Base-by-base conservation (phyloP, 768 basidiomycete genomes). In the Grammothele lineata region DNA sequence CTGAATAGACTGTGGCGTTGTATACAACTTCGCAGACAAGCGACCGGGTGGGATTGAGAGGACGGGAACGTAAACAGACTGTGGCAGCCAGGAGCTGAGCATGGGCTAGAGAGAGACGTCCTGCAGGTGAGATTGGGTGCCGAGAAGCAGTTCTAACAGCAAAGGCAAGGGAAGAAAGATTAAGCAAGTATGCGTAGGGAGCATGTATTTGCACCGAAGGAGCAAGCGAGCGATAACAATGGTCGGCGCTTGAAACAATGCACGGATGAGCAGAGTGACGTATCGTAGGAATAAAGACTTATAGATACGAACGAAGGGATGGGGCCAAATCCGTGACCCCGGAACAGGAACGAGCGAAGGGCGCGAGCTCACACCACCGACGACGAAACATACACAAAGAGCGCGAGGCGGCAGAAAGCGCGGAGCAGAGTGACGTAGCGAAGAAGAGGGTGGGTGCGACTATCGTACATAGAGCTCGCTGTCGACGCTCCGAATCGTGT, bases 401-500 rank as follows among this genome's bases (percentile, higher is more conserved):
- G 40, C n/a, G n/a, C n/a, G n/a, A n/a, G 27, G 46, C n/a, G 22
- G 27, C 41, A 43, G 32, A n/a, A 37, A 34, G 27, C n/a, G 35
- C 9, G 34, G 35, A 49, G 25, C 40, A 34, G 18, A 39, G 26
- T 15, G 38, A 18, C 17, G n/a, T 18, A 10, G 37, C 23, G 37
- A 47, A 38, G 17, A 14, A 37, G 19, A 12, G 27, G 32, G 32
- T 5, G 35, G 23, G 42, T 17, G 40, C 4, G 19, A 18, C 22
- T 47, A 44, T 41, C 36, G 48, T 40, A 50, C 45, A 48, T 45
- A 57, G 23, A 44, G 50, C 41, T 47, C 76, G 46, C 76, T 51
- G 35, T 61, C 57, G 35, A 49, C 48, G 45, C 64, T 69, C 40
- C 62, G 59, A 25, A 66, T 50, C 5, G 67, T 64, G 58, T 72